Base-by-base conservation (phyloP, 805 yeast genomes). In the Pichia kluyveri region DNA sequence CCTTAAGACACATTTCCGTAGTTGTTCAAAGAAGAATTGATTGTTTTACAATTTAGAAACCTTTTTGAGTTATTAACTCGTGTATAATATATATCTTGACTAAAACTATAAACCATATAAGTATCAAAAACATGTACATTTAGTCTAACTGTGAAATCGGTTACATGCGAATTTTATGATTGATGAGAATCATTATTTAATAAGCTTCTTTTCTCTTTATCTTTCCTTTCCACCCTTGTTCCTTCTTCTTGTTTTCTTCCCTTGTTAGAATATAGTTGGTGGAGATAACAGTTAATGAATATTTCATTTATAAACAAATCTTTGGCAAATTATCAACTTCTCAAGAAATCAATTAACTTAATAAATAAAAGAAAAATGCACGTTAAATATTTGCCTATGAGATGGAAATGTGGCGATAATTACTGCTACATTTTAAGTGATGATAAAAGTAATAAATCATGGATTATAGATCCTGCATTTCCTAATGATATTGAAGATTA, bases 341-440 rank as follows among this genome's bases (percentile, higher is more conserved):
- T 34, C 8, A 34, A 7, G 12, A 34, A 15, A 2, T 8, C 8
- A 34, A 8, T 34, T 8, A 34, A 8, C 8, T 3, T 15, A 34
- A 34, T 34, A 14, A 9, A 18, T 9, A 50, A 12, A 32, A 56
- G 86, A 57, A 75, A 65, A 42, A 93, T 93, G 99, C 93, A 86
- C 56, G 76, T 93, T 49, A 74, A 79, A 56, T 68, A 83, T 31
- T 78, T 93, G 56, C 90, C 91, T 47, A 90, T 90, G 96, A 79
- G 96, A 66, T 91, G 98, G 97, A 87, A 91, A 46, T 62, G 79
- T 27, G 96, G 97, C 47, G 93, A 91, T 61, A 93, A 93, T 69
- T 93, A 90, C 67, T 76, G 90, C 56, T 93, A 93, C 62, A 63
- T 90, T 10, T 62, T 93, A 32, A 73, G 79, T 18, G 96, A 90